Base-by-base conservation (phyloP, 768 basidiomycete species). In the Amanita jacksonii region DNA sequence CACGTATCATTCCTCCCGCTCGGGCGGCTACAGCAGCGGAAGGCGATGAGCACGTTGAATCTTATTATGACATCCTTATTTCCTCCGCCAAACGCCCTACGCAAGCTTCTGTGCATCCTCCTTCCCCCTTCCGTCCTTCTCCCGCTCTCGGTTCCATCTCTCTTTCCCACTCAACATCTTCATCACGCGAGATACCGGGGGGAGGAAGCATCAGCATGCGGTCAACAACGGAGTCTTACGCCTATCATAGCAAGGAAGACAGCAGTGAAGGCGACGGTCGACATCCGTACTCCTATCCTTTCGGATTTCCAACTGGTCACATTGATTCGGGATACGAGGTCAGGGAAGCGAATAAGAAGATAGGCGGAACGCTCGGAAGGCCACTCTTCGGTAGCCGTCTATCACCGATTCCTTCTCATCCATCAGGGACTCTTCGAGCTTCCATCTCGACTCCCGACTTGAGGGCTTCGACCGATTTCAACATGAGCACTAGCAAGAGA, bases 401-500 rank as follows among this genome's bases (percentile, higher is more conserved):
- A 28, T 41, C 38, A 1, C 33, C 40, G 5, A 34, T 39, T 18
- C 45, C 37, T 15, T 40, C 39, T 24, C 23, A 15, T 8, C 36
- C 13, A 50, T 38, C 51, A 57, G 33, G 8, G 27, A 31, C 25
- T 15, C 56, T 84, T 37, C 76, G 77, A 54, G 68, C 63, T 13
- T 80, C 79, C 15, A 62, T 70, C 6, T 87, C 84, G 1, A 77
- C 81, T 3, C 85, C 85, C 6, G 74, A 87, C 54, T 62, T 88
- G 28, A 68, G 70, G 39, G n/a, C n/a, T n/a, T n/a, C n/a, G n/a
- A n/a, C n/a, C n/a, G n/a, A n/a, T n/a, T n/a, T n/a, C n/a, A n/a
- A n/a, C n/a, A n/a, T n/a, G n/a, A n/a, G n/a, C n/a, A n/a, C n/a
- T 39, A 28, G 15, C 7, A 36, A 22, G 15, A 16, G 15, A 15